Conservation (phyloP, 2,329 filamentous ascomycete genomes). For the Beauveria bassiana region DNA sequence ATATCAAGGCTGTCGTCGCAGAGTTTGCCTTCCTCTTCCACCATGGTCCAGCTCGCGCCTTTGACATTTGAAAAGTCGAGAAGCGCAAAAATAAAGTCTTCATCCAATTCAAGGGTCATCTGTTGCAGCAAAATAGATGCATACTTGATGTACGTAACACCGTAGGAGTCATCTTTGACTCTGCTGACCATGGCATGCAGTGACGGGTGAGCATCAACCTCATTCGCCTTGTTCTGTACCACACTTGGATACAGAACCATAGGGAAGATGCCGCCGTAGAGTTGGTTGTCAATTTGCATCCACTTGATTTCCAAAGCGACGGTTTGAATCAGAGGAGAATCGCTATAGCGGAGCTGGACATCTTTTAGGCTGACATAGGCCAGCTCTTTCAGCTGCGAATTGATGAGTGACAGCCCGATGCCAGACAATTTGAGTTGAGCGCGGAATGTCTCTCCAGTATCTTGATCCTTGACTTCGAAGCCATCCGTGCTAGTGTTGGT, state of each 20-base stretch:
- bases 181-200: conserved; percentile 85
- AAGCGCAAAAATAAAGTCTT: conserved; percentile 95
- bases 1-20: conserved; percentile 88
- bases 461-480: conserved; percentile 91
- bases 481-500: conserved; percentile 42
- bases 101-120: conserved; percentile 96
- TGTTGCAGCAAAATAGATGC: conserved; percentile 89
- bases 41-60: conserved; percentile 66
- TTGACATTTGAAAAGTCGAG: conserved; percentile 92
- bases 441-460: conserved; percentile 80
- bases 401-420: conserved; percentile 88
- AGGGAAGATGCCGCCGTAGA: conserved; percentile 96
- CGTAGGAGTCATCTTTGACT: conserved; percentile 97
- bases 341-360: conserved; percentile 82
- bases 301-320: conserved; percentile 88
- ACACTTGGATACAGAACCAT: conserved; percentile 96
- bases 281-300: conserved; percentile 98
- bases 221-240: conserved; percentile 91
- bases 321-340: conserved; percentile 91
- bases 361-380: conserved; percentile 91
- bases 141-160: conserved; percentile 97
- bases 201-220: conserved; percentile 93
- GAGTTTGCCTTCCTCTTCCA: conserved; percentile 70
- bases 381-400: conserved; percentile 82
- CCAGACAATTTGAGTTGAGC: conserved; percentile 84